Conservation (phyloP, 1,284 basidiomycete genomes). For the Pisolithus thermaeus region DNA sequence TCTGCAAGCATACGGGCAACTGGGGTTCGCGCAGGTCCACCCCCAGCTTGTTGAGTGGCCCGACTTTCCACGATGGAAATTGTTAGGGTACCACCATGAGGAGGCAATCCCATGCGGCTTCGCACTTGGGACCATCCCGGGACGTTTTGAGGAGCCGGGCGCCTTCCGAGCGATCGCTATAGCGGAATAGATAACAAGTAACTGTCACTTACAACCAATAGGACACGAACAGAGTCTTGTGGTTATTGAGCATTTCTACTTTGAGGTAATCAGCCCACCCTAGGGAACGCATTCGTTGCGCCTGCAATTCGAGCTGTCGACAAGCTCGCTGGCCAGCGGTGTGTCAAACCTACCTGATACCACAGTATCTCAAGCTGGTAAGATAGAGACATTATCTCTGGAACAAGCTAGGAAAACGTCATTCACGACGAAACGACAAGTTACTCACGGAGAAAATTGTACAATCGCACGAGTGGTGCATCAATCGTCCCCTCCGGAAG, state of each 20-base stretch:
- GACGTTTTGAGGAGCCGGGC: constrained; percentile 31
- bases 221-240: constrained; percentile 57
- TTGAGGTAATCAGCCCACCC: constrained; percentile 72
- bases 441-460: constrained; percentile 73
- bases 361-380: constrained; percentile 81
- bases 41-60: constrained; percentile 30
- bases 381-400: constrained; percentile 81
- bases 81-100: constrained; percentile 48
- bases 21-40: constrained; percentile 42
- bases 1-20: constrained; percentile 51
- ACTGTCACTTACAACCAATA: constrained; percentile 69
- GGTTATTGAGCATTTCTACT: constrained; percentile 57
- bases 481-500: constrained; percentile 59
- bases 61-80: constrained; percentile 43
- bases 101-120: constrained; percentile 44
- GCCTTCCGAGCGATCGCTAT: constrained; percentile 30
- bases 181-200: constrained; percentile 1
- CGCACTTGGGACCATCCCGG: constrained; percentile 28
- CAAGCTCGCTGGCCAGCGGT: not conserved
- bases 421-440: not conserved
- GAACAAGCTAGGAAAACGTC: not conserved
- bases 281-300: constrained; percentile 63
- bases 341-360: constrained; percentile 52
- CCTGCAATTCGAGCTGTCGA: constrained; percentile 35
- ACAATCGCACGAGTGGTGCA: constrained; percentile 72